Evolutionary conservation across 1,139 yeast species (phyloP), one percentile per base, ranked within the genome.

Genomic region (Arxiozyma slooffiae): DNA sequence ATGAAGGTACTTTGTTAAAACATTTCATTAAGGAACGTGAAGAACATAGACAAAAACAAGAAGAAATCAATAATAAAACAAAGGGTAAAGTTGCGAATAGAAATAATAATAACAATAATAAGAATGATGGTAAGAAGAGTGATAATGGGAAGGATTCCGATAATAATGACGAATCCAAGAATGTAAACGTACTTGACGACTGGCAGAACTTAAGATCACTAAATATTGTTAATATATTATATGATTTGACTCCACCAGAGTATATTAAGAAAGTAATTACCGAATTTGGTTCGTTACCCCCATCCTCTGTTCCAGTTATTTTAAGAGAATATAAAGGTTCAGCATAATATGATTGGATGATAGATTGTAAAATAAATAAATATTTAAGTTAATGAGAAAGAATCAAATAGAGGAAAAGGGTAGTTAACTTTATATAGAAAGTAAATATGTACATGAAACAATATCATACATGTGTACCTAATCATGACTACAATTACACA

Each of bases 301-400:
- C 98, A 44, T 86, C 96, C 8, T 88, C 97, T 1, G 97, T 92
- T 53, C 98, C 98, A 34, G 97, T 92, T 44, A 88, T 92, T 55
- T 75, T 92, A 61, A 80, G 97, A 69, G 98, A 92, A 67, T 92
- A 92, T 69, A 87, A 87, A 69, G 67, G 66, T 44, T 63, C 67
- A 26, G 67, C 67, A 55, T 62, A 55, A 48, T 40, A 23, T 34
- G 17, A 41, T 26, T 41, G 18, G 18, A 23, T 17, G 17, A 26
- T 26, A 24, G 11, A 18, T 24, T 24, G 8, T 41, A 17, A 41
- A 41, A 41, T 24, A 26, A 24, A n/a, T 2, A 41, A 41, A 41
- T n/a, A 41, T 14, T 24, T 41, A 24, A 41, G 3, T 3, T 4
- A 30, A 30, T 30, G 14, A 30, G n/a, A 30, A 30, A 1, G 36